Evolutionary conservation across 139 green algal genomes (phyloP), one percentile per base, ranked within the genome.

Genomic region (Asterochloris sp.): DNA sequence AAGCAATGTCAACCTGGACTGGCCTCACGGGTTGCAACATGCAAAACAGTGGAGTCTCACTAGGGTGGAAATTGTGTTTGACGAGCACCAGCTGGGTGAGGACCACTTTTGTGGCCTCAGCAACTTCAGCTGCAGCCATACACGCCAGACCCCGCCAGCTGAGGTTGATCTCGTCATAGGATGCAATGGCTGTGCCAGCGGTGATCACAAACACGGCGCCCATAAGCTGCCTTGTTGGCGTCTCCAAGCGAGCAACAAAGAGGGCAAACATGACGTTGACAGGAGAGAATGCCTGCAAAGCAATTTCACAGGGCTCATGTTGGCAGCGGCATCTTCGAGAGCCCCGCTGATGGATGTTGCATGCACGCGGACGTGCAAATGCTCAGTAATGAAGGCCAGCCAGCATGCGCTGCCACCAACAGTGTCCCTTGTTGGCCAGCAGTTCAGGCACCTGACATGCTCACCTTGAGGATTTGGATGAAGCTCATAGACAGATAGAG

Each of bases 211-310:
- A 15, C 24, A 95, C 93, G 0, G 88, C 91, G 0, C 47, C 13
- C 12, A 97, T 91, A 16, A 97, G 89, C 2, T 78, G 83, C 9
- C 79, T 62, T 11, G 85, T 92, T 62, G 95, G 95, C 21, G 88
- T 84, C 83, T 98, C 94, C 63, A 98, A 83, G 0, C 86, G 66
- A 0, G 92, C 89, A 0, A 94, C 24, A 83, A 97, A 97, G 0
- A 98, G 89, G 11, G 89, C 90, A 0, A 94, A 0, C 94, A 98
- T 98, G 0, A 93, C 97, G 60, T 96, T 92, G 29, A 98, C 90
- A 0, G 95, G 95, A 8, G 93, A 97, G 88, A 98, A 96, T 11
- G 93, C 93, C 85, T 96, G 85, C 74, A 61, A 13, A n/a, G n/a
- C n/a, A n/a, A n/a, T n/a, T n/a, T n/a, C n/a, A n/a, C n/a, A n/a